A percentile compares a stretch with the other conserved stretches of the same genome.
Evolutionary conservation across 257 asterid genomes (phyloP).

Genomic region (Plectranthus barbatus): DNA sequence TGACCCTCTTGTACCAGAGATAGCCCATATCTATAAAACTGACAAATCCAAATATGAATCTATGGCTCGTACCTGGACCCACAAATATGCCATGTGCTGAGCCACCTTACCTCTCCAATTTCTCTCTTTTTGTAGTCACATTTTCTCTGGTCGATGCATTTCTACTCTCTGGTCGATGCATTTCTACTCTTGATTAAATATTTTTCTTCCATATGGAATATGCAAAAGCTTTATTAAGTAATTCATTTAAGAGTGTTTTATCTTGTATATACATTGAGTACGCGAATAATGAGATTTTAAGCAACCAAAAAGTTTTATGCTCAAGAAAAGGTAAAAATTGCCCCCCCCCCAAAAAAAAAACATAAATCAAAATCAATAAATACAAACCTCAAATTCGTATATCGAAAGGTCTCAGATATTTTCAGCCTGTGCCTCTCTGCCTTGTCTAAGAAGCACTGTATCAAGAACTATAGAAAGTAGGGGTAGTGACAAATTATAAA

Average conservation of each 20-base stretch:
- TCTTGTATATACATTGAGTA: too few relatives aligned
- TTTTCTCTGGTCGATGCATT: neutral
- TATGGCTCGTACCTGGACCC: constrained; percentile 83
- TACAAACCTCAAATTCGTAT: neutral
- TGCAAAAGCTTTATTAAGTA: too few relatives aligned
- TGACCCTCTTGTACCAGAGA: constrained; percentile 85
- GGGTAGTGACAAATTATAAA: constrained; percentile 8
- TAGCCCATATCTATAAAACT: constrained; percentile 67
- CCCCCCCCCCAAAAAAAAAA: too few relatives aligned
- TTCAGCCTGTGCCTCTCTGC: neutral
- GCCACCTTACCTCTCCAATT: too few relatives aligned
- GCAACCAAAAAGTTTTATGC: neutral
- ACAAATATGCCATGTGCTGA: constrained; percentile 72
- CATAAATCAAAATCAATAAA: neutral
- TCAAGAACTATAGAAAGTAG: neutral
- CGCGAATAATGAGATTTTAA: too few relatives aligned
- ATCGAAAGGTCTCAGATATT: neutral
- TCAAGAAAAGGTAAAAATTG: neutral
- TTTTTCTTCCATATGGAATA: too few relatives aligned
- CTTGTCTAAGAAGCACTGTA: neutral
- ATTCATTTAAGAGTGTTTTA: too few relatives aligned
- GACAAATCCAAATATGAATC: constrained; percentile 65
- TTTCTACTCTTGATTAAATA: neutral
- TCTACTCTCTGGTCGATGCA: too few relatives aligned
- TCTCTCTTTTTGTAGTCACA: neutral